Base-by-base conservation (phyloP, 768 basidiomycete genomes). In the Suillus plorans region DNA sequence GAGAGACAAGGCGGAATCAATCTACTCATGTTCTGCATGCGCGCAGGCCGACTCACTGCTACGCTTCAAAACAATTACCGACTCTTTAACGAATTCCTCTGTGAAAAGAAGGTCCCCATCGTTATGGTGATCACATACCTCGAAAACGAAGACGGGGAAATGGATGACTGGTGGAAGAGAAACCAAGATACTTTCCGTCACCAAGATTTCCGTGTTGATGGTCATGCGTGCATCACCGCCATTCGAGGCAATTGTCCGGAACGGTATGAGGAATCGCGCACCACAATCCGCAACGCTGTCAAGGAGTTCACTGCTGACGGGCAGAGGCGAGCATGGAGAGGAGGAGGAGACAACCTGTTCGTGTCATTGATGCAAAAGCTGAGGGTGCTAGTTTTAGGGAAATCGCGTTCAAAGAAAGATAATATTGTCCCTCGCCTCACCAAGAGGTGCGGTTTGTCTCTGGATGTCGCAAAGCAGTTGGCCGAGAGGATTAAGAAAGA, bases 161-260 rank as follows among this genome's bases (percentile, higher is more conserved):
- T 79, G 72, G 74, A 77, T 5, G 68, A 45, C 31, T 82, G 81
- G 82, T 82, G 80, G 81, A 45, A 55, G 18, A 39, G 61, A 42
- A 82, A 82, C 63, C n/a, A 75, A 56, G 39, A 41, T 14, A 50
- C 36, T 4, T 82, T 83, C 64, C 64, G 63, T 49, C 44, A 22
- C 16, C 72, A 73, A 49, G 69, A 68, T 1, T 79, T 82, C 67
- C 52, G 60, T 41, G 64, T 72, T 0, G 41, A 67, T 14, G 79
- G 76, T 18, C 76, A 79, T 22, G 82, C 80, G 4, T 82, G 82
- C 64, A 73, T 82, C 66, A 81, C 80, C 16, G 74, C 79, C 16
- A 74, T 60, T 49, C 64, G 70, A 18, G 74, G 79, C 20, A 50
- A 16, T 16, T 28, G 3, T 20, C 18, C 18, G 13, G 9, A 12